A percentile compares a stretch with the other conserved stretches of the same genome.
Conservation (phyloP, 23 red algal species). For the Gracilaria vermiculophylla region DNA sequence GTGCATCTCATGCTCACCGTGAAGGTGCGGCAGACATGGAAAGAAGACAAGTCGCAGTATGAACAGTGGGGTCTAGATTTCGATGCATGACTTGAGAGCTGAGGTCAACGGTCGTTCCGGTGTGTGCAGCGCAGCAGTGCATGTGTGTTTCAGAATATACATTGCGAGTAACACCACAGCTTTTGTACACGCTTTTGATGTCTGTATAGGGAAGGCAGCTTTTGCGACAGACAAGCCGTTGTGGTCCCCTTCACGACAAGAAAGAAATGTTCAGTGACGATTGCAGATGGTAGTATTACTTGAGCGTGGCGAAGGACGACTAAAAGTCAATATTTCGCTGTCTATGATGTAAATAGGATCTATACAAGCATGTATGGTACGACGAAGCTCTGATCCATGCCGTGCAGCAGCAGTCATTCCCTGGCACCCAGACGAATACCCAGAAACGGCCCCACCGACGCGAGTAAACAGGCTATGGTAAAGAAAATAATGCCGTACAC, state of each 20-base stretch:
- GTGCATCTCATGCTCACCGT: conserved; percentile 94
- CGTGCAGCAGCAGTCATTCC: neutral
- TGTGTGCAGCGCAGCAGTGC: too few relatives aligned
- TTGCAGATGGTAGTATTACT: too few relatives aligned
- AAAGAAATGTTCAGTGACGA: too few relatives aligned
- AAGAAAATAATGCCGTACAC: conserved; percentile 37
- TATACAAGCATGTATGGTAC: neutral
- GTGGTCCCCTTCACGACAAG: too few relatives aligned
- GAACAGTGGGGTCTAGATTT: conserved; percentile 86
- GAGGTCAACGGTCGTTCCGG: too few relatives aligned
- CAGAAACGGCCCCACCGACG: conserved; percentile 23
- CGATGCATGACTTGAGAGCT: conserved; percentile 56
- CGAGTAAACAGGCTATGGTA: conserved; percentile 18
- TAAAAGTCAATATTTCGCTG: too few relatives aligned
- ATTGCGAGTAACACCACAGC: too few relatives aligned
- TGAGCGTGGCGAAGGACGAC: too few relatives aligned
- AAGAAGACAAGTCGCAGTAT: conserved; percentile 73
- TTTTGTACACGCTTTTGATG: too few relatives aligned
- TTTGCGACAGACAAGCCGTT: too few relatives aligned
- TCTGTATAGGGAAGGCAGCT: too few relatives aligned
- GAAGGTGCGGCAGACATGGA: conserved; percentile 86
- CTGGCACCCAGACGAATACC: conserved; percentile 28
- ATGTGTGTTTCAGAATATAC: too few relatives aligned
- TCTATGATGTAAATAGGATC: neutral
- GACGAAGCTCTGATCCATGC: neutral